A percentile compares a stretch with the other conserved stretches of the same genome.
Conservation (phyloP, 192 early-diverging fungal species). For the Geranomyces variabilis region DNA sequence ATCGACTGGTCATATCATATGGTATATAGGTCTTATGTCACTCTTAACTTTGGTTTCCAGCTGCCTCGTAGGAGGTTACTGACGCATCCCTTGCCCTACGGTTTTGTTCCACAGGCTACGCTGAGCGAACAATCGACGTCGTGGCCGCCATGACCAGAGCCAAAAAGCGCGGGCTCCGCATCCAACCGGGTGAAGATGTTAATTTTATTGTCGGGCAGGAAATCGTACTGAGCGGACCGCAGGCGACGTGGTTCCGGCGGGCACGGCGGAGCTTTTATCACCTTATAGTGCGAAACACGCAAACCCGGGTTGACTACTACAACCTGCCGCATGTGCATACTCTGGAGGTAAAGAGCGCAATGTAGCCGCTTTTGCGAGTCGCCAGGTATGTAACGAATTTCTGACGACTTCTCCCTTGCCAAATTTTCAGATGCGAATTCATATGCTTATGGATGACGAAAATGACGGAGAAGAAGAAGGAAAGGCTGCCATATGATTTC, state of each 20-base stretch:
- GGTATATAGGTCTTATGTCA: slow-evolving; percentile 18
- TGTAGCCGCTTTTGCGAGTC: background rate
- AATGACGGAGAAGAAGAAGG: background rate
- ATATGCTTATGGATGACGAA: background rate
- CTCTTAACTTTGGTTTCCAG: background rate
- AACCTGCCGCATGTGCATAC: slow-evolving; percentile 44
- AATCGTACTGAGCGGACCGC: slow-evolving; percentile 20
- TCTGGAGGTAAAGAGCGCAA: slow-evolving; percentile 42
- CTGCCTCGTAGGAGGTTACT: too few species aligned
- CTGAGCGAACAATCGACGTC: slow-evolving; percentile 45
- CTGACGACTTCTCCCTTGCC: background rate
- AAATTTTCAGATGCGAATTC: background rate
- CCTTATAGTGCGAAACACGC: slow-evolving; percentile 40
- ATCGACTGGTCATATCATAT: slow-evolving; percentile 51
- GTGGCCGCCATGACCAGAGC: slow-evolving; percentile 40
- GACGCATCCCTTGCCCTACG: too few species aligned
- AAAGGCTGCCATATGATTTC: too few species aligned
- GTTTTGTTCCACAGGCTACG: too few species aligned
- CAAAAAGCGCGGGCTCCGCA: slow-evolving; percentile 42
- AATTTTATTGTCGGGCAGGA: slow-evolving; percentile 48
- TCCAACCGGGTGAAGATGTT: slow-evolving; percentile 35
- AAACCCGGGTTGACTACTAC: slow-evolving; percentile 47
- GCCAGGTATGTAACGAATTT: background rate
- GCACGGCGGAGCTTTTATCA: slow-evolving; percentile 28
- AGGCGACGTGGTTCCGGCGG: slow-evolving; percentile 19